A percentile compares a stretch with the other conserved stretches of the same genome.
Conservation (phyloP, 495 filamentous ascomycete genomes). For the Penicillium pancosmium region DNA sequence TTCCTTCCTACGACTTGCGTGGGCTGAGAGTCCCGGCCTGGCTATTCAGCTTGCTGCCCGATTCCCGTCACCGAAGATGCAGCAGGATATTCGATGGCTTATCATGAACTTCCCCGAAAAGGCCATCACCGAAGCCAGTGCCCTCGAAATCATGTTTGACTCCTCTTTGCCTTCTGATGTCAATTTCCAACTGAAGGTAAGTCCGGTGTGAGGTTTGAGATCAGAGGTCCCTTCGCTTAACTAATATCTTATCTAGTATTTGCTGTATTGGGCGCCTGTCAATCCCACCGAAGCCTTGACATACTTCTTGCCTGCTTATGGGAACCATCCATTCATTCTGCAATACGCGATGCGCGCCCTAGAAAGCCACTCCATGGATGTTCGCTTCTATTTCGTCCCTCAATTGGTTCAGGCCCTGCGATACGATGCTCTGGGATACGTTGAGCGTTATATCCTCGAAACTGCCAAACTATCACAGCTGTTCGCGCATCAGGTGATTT, state of each 20-base stretch:
- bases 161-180: slow-evolving; percentile 75
- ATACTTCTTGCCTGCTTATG: slow-evolving; percentile 88
- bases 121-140: slow-evolving; percentile 75
- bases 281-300: slow-evolving; percentile 92
- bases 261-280: slow-evolving; percentile 92
- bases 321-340: slow-evolving; percentile 91
- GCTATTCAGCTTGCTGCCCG: slow-evolving; percentile 80
- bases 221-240: background rate
- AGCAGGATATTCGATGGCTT: slow-evolving; percentile 73
- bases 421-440: slow-evolving; percentile 92
- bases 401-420: slow-evolving; percentile 97
- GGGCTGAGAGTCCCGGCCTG: slow-evolving; percentile 78
- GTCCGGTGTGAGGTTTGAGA: slow-evolving; percentile 7
- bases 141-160: slow-evolving; percentile 79
- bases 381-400: slow-evolving; percentile 98
- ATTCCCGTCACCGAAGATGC: slow-evolving; percentile 73
- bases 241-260: slow-evolving; percentile 58
- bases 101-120: slow-evolving; percentile 82
- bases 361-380: slow-evolving; percentile 89
- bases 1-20: slow-evolving; percentile 75
- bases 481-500: slow-evolving; percentile 99
- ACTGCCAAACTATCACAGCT: slow-evolving; percentile 93
- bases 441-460: slow-evolving; percentile 94
- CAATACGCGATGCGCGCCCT: slow-evolving; percentile 97
- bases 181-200: slow-evolving; percentile 79